Conservation (phyloP, 306 rosid genomes). For the Inga oerstediana region DNA sequence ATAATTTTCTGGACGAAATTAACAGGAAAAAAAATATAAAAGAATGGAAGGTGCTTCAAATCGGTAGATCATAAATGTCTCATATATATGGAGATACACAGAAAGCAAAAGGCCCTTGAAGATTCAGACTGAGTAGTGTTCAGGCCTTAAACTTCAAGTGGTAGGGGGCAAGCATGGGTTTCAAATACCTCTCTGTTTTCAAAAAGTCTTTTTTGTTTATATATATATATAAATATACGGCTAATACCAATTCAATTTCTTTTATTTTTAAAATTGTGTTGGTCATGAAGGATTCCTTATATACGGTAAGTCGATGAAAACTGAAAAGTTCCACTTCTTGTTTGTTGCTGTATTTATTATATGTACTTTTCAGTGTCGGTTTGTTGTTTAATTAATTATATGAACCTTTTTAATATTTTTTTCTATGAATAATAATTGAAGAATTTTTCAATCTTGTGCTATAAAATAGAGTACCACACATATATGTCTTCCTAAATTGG, state of each 20-base stretch:
- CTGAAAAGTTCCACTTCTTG: background rate
- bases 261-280: background rate
- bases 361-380: background rate
- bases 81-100: background rate
- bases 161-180: background rate
- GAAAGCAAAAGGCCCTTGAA: background rate
- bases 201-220: background rate
- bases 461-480: background rate
- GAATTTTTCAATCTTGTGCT: background rate
- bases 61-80: background rate
- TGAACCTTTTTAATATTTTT: background rate
- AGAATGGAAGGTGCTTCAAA: background rate
- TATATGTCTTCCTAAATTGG: background rate
- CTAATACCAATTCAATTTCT: background rate
- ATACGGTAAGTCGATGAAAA: background rate
- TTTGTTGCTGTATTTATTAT: background rate
- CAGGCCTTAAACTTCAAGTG: background rate
- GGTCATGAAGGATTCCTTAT: background rate
- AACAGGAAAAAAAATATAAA: background rate
- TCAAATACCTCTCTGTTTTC: background rate
- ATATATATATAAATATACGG: background rate
- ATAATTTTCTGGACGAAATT: background rate
- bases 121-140: background rate
- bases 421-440: background rate
- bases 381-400: background rate